Percentiles rank a stretch among this genome's conserved stretches.
Conservation (phyloP, 768 basidiomycete species). For the Mycena rebaudengoi region DNA sequence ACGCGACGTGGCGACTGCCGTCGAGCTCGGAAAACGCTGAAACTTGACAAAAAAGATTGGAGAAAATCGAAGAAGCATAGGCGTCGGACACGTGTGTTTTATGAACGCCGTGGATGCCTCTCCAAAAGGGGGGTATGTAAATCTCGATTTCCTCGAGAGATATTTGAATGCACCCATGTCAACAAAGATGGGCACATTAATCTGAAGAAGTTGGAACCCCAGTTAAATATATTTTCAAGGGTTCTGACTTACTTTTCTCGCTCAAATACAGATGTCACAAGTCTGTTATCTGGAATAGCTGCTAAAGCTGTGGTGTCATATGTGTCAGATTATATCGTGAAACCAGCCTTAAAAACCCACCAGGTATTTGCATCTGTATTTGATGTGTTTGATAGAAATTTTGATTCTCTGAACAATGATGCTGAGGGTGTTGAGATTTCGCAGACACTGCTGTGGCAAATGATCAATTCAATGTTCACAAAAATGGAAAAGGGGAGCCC, state of each 20-base stretch:
- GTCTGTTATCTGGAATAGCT: neutral
- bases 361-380: conserved; percentile 5
- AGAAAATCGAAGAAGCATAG: conserved; percentile 3
- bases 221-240: neutral
- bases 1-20: neutral
- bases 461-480: conserved; percentile 15
- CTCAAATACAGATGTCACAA: conserved; percentile 2
- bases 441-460: conserved; percentile 3
- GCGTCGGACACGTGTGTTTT: neutral
- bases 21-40: neutral
- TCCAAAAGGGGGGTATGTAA: conserved; percentile 26
- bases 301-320: conserved; percentile 9
- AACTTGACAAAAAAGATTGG: conserved; percentile 6
- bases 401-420: conserved; percentile 4
- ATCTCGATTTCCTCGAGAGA: conserved; percentile 33
- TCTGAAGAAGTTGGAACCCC: neutral
- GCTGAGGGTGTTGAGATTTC: conserved; percentile 20
- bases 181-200: conserved; percentile 28
- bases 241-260: neutral
- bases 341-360: neutral
- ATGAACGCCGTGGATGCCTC: conserved; percentile 8
- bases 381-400: conserved; percentile 25
- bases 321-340: conserved; percentile 3
- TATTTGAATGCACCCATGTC: conserved; percentile 15
- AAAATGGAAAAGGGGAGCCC: conserved; percentile 44